These are phyloP conservation scores for Fusarium pseudonygamai DNA, from an alignment of 2,329 filamentous ascomycete genomes.

Conservation along the genomic window DNA sequence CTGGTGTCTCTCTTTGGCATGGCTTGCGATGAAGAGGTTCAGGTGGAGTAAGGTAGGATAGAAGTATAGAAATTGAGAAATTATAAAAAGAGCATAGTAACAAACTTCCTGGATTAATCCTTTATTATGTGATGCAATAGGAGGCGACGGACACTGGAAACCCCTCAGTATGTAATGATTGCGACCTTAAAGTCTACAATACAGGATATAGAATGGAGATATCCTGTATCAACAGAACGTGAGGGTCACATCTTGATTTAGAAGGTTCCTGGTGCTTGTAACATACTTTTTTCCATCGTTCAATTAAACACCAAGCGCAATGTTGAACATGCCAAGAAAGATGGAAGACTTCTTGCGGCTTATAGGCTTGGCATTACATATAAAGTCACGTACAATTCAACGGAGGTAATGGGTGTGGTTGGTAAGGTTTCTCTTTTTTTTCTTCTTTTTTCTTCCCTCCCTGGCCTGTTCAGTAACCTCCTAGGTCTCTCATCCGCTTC, in stretches of 20 bases:
- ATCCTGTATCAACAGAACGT: neutral
- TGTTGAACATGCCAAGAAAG: too few relatives aligned
- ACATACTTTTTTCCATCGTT: too few relatives aligned
- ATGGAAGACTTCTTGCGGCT: too few relatives aligned
- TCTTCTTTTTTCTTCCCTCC: too few relatives aligned
- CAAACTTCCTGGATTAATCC: fast-evolving
- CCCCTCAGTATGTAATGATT: fast-evolving
- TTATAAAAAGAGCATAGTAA: neutral
- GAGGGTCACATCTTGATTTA: too few relatives aligned
- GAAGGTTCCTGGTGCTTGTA: too few relatives aligned
- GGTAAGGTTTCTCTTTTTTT: too few relatives aligned
- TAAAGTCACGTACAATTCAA: too few relatives aligned
- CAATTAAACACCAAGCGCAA: too few relatives aligned
- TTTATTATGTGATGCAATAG: neutral
- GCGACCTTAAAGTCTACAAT: fast-evolving
- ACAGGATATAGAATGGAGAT: neutral
- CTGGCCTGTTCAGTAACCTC: too few relatives aligned
- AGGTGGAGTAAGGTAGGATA: neutral
- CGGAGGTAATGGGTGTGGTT: fast-evolving
- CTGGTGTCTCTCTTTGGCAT: neutral
- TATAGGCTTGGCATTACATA: neutral
- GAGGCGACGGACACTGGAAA: neutral
- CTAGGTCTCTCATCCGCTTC: neutral
- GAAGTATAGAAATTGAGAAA: neutral
- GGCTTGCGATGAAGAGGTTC: neutral